phyloP scores from a whole-genome alignment of 257 asterid species.

The Gentiana macrophylla region DNA sequence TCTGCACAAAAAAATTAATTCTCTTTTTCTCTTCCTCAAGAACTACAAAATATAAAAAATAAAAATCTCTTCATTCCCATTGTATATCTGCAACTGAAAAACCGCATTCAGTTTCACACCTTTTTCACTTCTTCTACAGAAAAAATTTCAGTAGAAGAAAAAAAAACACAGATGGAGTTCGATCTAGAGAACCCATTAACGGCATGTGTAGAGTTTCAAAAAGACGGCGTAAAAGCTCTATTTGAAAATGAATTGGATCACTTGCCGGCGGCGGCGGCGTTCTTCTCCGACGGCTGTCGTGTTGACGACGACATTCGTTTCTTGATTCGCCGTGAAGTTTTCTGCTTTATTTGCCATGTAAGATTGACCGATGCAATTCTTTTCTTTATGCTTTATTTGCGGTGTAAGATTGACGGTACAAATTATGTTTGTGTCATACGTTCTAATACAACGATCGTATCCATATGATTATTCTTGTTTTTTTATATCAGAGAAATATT shows the following conservation, averaged over 20 bases:
- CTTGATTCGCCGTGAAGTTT: slow-evolving; percentile 34
- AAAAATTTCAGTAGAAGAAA: background rate
- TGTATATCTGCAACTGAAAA: background rate
- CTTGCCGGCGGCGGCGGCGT: slow-evolving; percentile 21
- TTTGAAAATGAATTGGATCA: slow-evolving; percentile 44
- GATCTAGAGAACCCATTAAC: slow-evolving; percentile 39
- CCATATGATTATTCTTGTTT: background rate
- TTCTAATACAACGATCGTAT: background rate
- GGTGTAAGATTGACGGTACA: slow-evolving; percentile 17
- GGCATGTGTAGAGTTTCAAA: slow-evolving; percentile 13
- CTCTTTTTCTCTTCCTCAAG: background rate
- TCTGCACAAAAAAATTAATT: background rate
- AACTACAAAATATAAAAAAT: background rate
- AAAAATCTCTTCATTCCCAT: no score
- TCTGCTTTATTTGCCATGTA: slow-evolving; percentile 37
- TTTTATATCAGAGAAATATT: no score
- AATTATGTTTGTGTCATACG: background rate
- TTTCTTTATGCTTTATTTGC: slow-evolving; percentile 20
- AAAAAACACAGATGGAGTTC: slow-evolving; percentile 21
- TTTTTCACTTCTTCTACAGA: background rate
- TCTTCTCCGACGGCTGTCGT: slow-evolving; percentile 14
- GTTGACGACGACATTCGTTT: slow-evolving; percentile 21
- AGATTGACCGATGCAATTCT: background rate
- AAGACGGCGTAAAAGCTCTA: slow-evolving; percentile 37
- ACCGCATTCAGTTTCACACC: slow-evolving; percentile 2